Evolutionary conservation across 805 yeast genomes (phyloP), one percentile per base, ranked within the genome.

Genomic region (Soucietia sequanensis): DNA sequence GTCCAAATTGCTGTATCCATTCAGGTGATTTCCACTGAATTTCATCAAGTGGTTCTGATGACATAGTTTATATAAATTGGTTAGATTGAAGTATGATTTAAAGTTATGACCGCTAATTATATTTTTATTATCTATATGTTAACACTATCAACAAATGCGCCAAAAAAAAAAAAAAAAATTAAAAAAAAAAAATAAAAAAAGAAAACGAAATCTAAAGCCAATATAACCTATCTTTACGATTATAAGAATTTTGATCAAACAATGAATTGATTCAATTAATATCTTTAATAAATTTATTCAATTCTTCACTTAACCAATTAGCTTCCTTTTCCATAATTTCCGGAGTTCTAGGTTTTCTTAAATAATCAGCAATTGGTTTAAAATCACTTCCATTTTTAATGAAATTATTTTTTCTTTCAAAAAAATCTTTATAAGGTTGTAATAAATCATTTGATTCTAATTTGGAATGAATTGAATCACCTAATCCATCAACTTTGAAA

Each of bases 11-110:
- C 55, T 89, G 95, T 44, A 93, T 88, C 95, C 96, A 93, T 59
- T 93, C 99, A 1, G 99, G 98, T 3, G 93, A 83, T 46, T 90
- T 78, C 99, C 99, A 93, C 58, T 90, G 98, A 27, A 93, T 72
- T 51, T 91, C 97, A 54, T 90, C 97, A 18, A 90, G 67, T 20
- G 70, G 68, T 33, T 59, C 64, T 19, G 47, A 30, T 9, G 23
- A 21, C 23, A 21, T 21, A 11, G 23, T 21, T 21, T 21, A 11
- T n/a, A n/a, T n/a, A n/a, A n/a, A n/a, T n/a, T 21, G 23, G 23
- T 11, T 9, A 21, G 23, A 21, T 8, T 11, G 23, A 21, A 11
- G 23, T 21, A 21, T n/a, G n/a, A n/a, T n/a, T n/a, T n/a, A n/a
- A n/a, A n/a, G n/a, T n/a, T n/a, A n/a, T n/a, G n/a, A n/a, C n/a